Percentiles rank a stretch among this genome's conserved stretches.
These are phyloP conservation scores for Tillandsia fasciculata DNA, from an alignment of 176 grass and related monocot genomes.

Conservation along the genomic window DNA sequence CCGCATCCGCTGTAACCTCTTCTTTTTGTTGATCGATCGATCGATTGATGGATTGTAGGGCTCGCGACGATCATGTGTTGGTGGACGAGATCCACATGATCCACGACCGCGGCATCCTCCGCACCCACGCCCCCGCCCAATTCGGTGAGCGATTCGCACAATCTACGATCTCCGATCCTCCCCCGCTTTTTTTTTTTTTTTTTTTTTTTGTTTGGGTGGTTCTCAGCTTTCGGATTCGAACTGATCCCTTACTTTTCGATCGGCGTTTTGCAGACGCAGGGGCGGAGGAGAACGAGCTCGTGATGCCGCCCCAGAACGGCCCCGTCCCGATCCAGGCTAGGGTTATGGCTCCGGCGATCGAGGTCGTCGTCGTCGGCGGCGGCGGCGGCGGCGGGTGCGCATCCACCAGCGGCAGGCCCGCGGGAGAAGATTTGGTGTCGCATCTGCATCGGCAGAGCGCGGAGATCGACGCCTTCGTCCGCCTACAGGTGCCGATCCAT, in stretches of 20 bases:
- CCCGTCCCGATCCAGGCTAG: neutral
- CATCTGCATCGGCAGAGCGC: conserved; percentile 26
- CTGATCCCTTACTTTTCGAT: too few species aligned
- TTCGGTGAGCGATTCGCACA: neutral
- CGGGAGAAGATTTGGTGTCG: conserved; percentile 18
- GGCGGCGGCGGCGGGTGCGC: neutral
- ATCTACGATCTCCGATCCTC: neutral
- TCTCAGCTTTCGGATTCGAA: neutral
- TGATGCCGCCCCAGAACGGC: neutral
- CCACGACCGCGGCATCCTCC: neutral
- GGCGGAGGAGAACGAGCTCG: too few species aligned
- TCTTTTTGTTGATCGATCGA: neutral
- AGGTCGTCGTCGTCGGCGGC: neutral
- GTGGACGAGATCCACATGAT: conserved; percentile 1
- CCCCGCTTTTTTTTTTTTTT: neutral
- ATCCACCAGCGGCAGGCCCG: conserved; percentile 25
- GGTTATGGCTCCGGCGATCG: neutral
- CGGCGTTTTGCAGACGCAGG: too few species aligned
- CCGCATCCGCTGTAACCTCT: neutral
- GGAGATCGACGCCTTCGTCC: conserved; percentile 37
- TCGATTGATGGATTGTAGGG: neutral
- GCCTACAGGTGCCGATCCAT: conserved; percentile 25
- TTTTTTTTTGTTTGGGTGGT: neutral
- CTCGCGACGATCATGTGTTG: neutral
- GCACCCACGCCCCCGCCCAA: neutral